These are phyloP conservation scores for Histomonas meleagridis DNA, from an alignment of 208 protist species.

Conservation along the genomic window DNA sequence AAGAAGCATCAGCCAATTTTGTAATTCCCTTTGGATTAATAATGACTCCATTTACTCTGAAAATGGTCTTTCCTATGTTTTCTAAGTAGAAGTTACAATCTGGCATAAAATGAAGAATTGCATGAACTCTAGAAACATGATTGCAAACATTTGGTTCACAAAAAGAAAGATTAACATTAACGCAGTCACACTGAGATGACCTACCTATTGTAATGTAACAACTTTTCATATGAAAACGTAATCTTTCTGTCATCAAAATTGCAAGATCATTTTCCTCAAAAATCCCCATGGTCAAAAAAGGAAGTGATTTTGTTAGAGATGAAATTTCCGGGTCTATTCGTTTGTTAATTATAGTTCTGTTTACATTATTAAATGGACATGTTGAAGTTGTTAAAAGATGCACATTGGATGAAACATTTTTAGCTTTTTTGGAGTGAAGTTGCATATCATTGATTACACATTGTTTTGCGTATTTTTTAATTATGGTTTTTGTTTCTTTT, in stretches of 20 bases:
- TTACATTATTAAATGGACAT: too few species aligned
- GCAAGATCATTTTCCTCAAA: neutral
- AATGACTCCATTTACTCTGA: neutral
- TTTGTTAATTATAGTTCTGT: too few species aligned
- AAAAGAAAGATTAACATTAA: neutral
- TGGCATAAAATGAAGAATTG: constrained; percentile 19
- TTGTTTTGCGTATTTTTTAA: neutral
- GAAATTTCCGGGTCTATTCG: too few species aligned
- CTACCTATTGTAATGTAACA: neutral
- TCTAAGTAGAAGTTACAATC: constrained; percentile 15
- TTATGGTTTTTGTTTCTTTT: neutral
- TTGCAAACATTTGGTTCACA: neutral
- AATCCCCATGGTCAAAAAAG: too few species aligned
- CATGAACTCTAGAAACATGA: neutral
- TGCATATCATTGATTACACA: neutral
- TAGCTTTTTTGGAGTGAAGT: neutral
- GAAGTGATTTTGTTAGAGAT: too few species aligned
- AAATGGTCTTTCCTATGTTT: neutral
- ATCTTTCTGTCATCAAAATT: neutral
- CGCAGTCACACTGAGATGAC: neutral
- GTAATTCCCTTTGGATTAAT: neutral
- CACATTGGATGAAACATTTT: too few species aligned
- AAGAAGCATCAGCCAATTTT: neutral
- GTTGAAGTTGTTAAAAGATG: too few species aligned
- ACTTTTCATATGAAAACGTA: neutral